Conservation (phyloP, 2,329 filamentous ascomycete genomes). For the Trichoderma sp. region DNA sequence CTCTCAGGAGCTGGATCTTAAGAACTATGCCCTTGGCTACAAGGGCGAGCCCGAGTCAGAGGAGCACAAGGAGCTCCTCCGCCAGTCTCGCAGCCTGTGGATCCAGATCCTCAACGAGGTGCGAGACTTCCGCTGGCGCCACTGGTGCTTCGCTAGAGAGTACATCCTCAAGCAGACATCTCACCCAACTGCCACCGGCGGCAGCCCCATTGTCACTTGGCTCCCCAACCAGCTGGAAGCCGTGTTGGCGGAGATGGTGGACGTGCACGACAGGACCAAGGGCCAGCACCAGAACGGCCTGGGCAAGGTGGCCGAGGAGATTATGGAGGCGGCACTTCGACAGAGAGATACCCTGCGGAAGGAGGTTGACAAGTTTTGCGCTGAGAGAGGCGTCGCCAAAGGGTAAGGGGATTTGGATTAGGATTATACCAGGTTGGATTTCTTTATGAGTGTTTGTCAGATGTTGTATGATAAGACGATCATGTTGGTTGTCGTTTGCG, state of each 20-base stretch:
- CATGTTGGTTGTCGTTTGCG: neutral
- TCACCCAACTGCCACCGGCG: constrained; percentile 78
- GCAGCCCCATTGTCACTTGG: constrained; percentile 82
- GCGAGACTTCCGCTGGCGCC: constrained; percentile 78
- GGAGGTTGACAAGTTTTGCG: constrained; percentile 75
- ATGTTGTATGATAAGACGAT: neutral
- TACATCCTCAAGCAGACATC: constrained; percentile 78
- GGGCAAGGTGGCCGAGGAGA: constrained; percentile 51
- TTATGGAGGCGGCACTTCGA: constrained; percentile 66
- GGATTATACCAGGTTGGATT: neutral
- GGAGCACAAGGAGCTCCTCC: constrained; percentile 46
- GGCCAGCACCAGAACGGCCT: constrained; percentile 44
- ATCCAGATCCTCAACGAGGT: constrained; percentile 71
- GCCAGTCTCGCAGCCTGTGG: constrained; percentile 61
- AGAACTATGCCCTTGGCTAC: constrained; percentile 56
- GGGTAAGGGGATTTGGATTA: neutral
- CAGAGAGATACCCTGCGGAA: constrained; percentile 68
- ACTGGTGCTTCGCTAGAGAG: constrained; percentile 84
- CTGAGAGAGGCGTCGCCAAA: constrained; percentile 53
- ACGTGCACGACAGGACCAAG: constrained; percentile 51
- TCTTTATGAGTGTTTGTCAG: neutral
- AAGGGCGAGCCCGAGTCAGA: constrained; percentile 27
- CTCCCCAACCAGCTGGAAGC: constrained; percentile 78
- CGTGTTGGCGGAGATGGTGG: constrained; percentile 69
- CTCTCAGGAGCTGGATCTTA: constrained; percentile 53